phyloP scores from a whole-genome alignment of 805 yeast species.

The Candida chilensis region DNA sequence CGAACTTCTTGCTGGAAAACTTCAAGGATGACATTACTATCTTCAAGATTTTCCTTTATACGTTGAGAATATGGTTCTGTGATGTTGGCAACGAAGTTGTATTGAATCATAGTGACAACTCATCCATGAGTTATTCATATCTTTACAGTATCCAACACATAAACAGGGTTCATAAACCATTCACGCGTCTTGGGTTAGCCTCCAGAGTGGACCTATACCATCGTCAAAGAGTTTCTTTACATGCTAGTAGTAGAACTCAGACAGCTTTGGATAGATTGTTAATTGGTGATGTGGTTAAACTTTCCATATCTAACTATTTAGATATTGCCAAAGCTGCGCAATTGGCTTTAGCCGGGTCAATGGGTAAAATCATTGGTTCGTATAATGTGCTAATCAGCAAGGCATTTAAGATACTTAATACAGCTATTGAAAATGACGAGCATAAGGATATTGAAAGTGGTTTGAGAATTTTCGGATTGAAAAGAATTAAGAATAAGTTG shows the following conservation, averaged over 20 bases:
- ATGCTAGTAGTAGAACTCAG: conserved; percentile 65
- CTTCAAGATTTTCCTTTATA: conserved; percentile 52
- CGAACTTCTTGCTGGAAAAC: conserved; percentile 32
- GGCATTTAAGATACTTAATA: conserved; percentile 38
- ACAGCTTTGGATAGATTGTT: conserved; percentile 54
- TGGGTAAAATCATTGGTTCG: conserved; percentile 63
- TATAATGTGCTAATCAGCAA: conserved; percentile 43
- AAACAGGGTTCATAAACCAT: conserved; percentile 56
- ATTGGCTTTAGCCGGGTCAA: conserved; percentile 51
- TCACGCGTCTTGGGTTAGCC: conserved; percentile 72
- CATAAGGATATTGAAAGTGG: conserved; percentile 56
- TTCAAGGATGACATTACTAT: conserved; percentile 58
- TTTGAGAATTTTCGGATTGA: conserved; percentile 45
- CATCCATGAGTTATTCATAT: conserved; percentile 44
- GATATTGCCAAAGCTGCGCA: conserved; percentile 68
- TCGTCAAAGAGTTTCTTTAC: conserved; percentile 60
- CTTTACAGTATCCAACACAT: conserved; percentile 54
- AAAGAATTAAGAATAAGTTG: conserved; percentile 48
- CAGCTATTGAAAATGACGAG: conserved; percentile 39
- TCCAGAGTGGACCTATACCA: conserved; percentile 69
- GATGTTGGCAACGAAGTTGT: conserved; percentile 72
- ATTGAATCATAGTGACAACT: conserved; percentile 43
- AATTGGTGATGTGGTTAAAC: conserved; percentile 52
- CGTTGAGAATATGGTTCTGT: conserved; percentile 66
- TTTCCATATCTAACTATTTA: conserved; percentile 63